These are phyloP conservation scores for Zoysia matrella DNA, from an alignment of 202 grass and related monocot species.

Conservation along the genomic window DNA sequence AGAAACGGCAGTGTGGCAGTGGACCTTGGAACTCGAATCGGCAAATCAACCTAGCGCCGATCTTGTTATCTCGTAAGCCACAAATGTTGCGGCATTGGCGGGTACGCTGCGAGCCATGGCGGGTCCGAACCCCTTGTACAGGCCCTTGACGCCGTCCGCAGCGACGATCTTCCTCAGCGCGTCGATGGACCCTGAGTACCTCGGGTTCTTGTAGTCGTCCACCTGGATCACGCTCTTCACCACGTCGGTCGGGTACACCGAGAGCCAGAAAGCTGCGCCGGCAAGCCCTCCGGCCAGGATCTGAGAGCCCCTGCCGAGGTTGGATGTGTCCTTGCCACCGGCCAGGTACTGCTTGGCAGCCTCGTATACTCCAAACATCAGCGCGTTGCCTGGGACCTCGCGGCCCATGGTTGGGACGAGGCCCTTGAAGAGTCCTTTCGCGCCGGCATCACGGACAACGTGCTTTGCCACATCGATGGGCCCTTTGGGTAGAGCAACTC, in stretches of 20 bases:
- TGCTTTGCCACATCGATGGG: conserved; percentile 76
- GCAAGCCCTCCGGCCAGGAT: conserved; percentile 61
- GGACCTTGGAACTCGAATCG: background rate
- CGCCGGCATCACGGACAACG: conserved; percentile 58
- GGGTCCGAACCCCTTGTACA: conserved; percentile 74
- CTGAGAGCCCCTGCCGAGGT: conserved; percentile 54
- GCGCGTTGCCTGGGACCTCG: conserved; percentile 69
- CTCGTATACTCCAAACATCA: conserved; percentile 77
- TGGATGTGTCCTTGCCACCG: conserved; percentile 62
- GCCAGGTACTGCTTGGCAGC: conserved; percentile 69
- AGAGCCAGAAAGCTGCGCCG: conserved; percentile 61
- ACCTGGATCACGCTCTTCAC: conserved; percentile 84
- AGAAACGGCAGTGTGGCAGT: no score
- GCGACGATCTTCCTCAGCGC: conserved; percentile 70
- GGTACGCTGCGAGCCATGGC: conserved; percentile 79
- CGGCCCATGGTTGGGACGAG: conserved; percentile 64
- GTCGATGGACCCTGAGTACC: conserved; percentile 61
- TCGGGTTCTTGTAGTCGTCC: conserved; percentile 76
- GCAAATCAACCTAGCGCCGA: conserved; percentile 52
- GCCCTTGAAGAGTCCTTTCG: conserved; percentile 69
- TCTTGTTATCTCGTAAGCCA: conserved; percentile 67
- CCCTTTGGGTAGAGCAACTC: conserved; percentile 55
- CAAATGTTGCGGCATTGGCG: conserved; percentile 68
- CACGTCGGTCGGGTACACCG: conserved; percentile 69
- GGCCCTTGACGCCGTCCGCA: conserved; percentile 62